These are phyloP conservation scores for Aureobasidium melanogenum DNA, from an alignment of 2,329 filamentous ascomycete genomes.

Conservation along the genomic window DNA sequence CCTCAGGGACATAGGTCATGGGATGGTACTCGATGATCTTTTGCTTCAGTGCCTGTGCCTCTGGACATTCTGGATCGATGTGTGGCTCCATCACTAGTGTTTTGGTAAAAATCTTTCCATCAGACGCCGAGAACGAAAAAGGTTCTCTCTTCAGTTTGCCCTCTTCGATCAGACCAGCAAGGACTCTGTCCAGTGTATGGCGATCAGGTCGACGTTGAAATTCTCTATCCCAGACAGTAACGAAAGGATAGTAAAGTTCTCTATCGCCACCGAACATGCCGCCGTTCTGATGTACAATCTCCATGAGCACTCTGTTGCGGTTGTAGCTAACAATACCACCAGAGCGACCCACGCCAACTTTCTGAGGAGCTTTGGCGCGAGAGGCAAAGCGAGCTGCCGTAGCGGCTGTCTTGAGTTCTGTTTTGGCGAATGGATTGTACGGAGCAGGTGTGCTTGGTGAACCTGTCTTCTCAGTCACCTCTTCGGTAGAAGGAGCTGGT, in stretches of 20 bases:
- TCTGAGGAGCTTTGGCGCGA: background rate
- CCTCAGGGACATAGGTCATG: slow-evolving; percentile 36
- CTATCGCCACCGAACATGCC: slow-evolving; percentile 48
- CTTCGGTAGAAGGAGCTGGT: background rate
- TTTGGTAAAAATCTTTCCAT: slow-evolving; percentile 41
- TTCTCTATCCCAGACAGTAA: slow-evolving; percentile 42
- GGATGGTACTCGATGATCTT: slow-evolving; percentile 40
- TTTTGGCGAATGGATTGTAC: background rate
- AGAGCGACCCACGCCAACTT: slow-evolving; percentile 17
- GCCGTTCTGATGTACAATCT: slow-evolving; percentile 44
- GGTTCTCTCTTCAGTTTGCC: slow-evolving; percentile 44
- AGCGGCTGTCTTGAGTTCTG: background rate
- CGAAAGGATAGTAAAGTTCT: slow-evolving; percentile 48
- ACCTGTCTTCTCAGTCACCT: background rate
- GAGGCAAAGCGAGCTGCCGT: background rate
- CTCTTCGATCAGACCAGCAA: slow-evolving; percentile 42
- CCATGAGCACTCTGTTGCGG: slow-evolving; percentile 43
- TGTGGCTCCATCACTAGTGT: slow-evolving; percentile 41
- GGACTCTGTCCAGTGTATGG: slow-evolving; percentile 41
- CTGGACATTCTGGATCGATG: slow-evolving; percentile 34
- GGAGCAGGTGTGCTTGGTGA: background rate
- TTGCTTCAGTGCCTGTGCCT: slow-evolving; percentile 40
- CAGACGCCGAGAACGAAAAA: slow-evolving; percentile 42
- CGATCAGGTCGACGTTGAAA: slow-evolving; percentile 40
- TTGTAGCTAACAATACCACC: slow-evolving; percentile 37